Evolutionary conservation across 2,329 filamentous ascomycete genomes (phyloP), one percentile per base, ranked within the genome.

Genomic region (Arthroderma sp.): DNA sequence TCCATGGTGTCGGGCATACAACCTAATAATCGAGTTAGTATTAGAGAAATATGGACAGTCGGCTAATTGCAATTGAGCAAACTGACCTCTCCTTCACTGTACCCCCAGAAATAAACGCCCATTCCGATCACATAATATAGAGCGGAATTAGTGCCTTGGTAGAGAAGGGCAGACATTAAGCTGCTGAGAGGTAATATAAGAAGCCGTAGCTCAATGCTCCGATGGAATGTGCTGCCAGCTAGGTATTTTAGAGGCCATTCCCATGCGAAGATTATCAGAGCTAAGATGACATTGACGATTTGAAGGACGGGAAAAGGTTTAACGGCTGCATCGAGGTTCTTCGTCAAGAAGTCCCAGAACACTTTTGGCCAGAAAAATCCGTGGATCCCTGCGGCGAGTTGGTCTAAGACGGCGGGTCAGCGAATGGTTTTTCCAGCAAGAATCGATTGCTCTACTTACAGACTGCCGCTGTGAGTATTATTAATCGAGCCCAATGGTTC

Each of bases 351-450:
- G 66, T 98, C 91, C 83, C 85, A 98, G 69, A 98, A 94, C 60
- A 98, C 82, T 65, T 98, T 98, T 53, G 91, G 91, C 87, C 88
- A 98, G 76, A 98, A 89, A 74, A 91, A 94, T 58, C 78, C 81
- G 68, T 93, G 78, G 46, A 98, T 68, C 10, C 83, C 81, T 49
- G 87, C 87, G 48, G 73, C 79, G 51, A 95, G 66, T 22, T 22
- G 15, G 15, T 22, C 15, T 22, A 22, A 22, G 15, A 22, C 3
- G 15, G 15, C 15, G 15, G 15, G 15, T 22, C 15, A 22, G 15
- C 15, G 15, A 22, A 22, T 22, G 15, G 15, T 22, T 22, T 22
- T 22, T 22, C 15, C 15, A 22, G 15, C 15, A 30, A 41, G 52
- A 47, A 55, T 51, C 48, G 31, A 36, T 51, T 42, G 43, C 47